Percentiles rank a stretch among this genome's conserved stretches.
Conservation (phyloP, 768 basidiomycete genomes). For the Tulasnella sp. region DNA sequence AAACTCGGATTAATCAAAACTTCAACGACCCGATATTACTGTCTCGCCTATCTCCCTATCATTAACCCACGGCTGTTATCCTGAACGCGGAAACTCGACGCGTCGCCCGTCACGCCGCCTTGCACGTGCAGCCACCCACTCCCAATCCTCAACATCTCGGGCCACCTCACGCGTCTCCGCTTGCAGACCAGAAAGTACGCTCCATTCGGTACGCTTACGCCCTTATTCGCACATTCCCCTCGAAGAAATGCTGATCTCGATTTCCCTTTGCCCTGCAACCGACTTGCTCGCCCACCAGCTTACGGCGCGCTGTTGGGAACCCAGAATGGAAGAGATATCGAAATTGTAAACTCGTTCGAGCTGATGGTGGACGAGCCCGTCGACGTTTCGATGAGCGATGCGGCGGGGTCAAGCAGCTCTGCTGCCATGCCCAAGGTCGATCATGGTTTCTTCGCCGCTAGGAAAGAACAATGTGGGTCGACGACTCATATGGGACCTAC, state of each 20-base stretch:
- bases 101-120: conserved; percentile 23
- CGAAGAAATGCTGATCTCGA: background rate
- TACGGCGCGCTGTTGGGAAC: conserved; percentile 91
- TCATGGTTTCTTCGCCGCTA: conserved; percentile 75
- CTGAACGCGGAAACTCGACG: background rate
- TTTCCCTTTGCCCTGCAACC: conserved; percentile 8
- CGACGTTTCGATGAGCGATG: background rate
- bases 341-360: conserved; percentile 97
- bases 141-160: conserved; percentile 95
- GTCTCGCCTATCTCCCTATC: background rate
- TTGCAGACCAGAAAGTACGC: conserved; percentile 64
- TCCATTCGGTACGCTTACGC: conserved; percentile 63
- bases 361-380: conserved; percentile 55
- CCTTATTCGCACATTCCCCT: background rate
- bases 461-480: conserved; percentile 66
- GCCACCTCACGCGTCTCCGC: conserved; percentile 85
- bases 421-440: conserved; percentile 64
- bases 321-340: conserved; percentile 91
- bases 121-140: conserved; percentile 76
- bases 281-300: conserved; percentile 52
- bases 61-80: background rate
- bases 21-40: background rate
- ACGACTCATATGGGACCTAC: background rate
- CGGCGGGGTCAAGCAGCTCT: conserved; percentile 43
- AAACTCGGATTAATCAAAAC: background rate